These are phyloP conservation scores for Colletotrichum sp. DNA, from an alignment of 2,329 filamentous ascomycete species.

Conservation along the genomic window DNA sequence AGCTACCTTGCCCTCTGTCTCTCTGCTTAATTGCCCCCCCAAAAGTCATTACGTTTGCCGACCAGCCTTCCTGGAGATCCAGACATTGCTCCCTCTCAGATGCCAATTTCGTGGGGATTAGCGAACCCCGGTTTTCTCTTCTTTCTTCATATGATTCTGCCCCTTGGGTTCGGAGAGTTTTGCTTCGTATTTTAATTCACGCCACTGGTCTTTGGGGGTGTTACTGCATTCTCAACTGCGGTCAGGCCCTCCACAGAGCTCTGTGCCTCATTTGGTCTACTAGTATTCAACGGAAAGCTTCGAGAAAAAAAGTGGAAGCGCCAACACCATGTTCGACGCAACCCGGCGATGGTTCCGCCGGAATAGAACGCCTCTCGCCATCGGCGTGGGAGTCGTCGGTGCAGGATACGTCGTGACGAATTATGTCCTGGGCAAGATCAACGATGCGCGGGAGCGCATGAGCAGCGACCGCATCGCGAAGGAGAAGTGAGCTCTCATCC, in stretches of 20 bases:
- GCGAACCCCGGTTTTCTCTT: neutral
- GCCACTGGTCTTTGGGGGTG: neutral
- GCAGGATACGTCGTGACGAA: constrained; percentile 91
- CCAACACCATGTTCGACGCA: constrained; percentile 64
- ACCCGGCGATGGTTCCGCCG: constrained; percentile 90
- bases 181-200: neutral
- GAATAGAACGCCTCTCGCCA: constrained; percentile 87
- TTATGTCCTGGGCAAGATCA: constrained; percentile 90
- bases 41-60: constrained; percentile 1
- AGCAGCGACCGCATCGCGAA: constrained; percentile 93
- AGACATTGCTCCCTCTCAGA: neutral
- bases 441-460: constrained; percentile 94
- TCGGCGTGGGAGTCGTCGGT: constrained; percentile 86
- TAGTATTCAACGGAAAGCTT: neutral
- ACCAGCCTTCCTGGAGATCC: constrained; percentile 14
- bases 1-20: neutral
- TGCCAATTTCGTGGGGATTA: neutral
- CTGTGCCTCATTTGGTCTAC: neutral
- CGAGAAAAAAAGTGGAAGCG: neutral
- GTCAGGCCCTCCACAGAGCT: neutral
- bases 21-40: neutral
- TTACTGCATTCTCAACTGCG: neutral
- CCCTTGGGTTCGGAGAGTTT: neutral
- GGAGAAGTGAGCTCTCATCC: constrained; percentile 75
- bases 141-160: neutral